These are phyloP conservation scores for Sporothrix euskadiensis DNA, from an alignment of 2,329 filamentous ascomycete genomes.

Conservation along the genomic window DNA sequence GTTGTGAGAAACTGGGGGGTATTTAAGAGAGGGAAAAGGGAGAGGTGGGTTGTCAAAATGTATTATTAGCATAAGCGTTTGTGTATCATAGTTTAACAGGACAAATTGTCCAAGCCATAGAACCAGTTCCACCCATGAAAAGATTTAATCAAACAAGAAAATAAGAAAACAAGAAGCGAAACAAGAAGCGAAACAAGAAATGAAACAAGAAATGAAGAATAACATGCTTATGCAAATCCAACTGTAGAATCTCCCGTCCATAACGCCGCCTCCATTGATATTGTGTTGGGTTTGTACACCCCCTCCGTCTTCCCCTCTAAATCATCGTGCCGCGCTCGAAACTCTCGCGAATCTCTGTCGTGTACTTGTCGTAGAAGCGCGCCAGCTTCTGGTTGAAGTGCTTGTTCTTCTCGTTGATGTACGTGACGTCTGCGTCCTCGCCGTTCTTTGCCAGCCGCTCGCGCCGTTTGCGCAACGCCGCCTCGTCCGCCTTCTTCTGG, in stretches of 20 bases:
- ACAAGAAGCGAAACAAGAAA: not conserved
- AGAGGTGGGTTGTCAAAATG: not conserved
- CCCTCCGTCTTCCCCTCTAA: constrained; percentile 45
- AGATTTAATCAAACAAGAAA: not conserved
- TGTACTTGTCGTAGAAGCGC: constrained; percentile 98
- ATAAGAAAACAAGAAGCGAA: not conserved
- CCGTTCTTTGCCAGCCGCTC: constrained; percentile 76
- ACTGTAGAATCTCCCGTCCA: not conserved
- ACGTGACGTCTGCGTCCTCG: constrained; percentile 89
- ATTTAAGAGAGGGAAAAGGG: not conserved
- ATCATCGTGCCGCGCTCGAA: constrained; percentile 98
- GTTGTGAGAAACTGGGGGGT: constrained; percentile 56
- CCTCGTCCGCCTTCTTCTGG: constrained; percentile 83
- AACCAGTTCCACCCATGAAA: constrained; percentile 16
- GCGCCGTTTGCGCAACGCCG: constrained; percentile 78
- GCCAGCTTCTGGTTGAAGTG: constrained; percentile 98
- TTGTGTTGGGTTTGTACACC: not conserved
- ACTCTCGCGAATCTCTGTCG: constrained; percentile 91
- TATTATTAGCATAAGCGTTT: constrained; percentile 14
- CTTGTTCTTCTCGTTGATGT: constrained; percentile 99
- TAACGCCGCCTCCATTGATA: not conserved
- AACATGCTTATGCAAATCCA: not conserved
- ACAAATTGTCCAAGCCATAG: not conserved
- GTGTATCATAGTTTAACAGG: constrained; percentile 14
- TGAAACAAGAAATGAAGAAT: not conserved